These are phyloP conservation scores for Eucalyptus pauciflora DNA, from an alignment of 345 rosid species.

Conservation along the genomic window DNA sequence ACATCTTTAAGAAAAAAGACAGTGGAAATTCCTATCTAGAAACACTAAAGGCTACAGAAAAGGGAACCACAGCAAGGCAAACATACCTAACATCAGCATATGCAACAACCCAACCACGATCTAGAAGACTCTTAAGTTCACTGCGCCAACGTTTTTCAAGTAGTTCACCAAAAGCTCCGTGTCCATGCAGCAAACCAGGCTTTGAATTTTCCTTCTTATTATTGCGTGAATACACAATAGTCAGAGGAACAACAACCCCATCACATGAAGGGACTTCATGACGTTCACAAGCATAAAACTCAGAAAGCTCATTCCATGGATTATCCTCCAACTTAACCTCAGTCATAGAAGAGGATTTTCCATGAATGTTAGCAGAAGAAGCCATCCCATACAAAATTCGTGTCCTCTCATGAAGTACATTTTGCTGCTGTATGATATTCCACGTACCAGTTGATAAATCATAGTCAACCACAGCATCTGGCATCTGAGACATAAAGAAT, in stretches of 20 bases:
- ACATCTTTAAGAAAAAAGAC: neutral
- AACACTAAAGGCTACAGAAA: neutral
- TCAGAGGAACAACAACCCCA: constrained; percentile 73
- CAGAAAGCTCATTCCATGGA: constrained; percentile 89
- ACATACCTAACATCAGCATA: constrained; percentile 95
- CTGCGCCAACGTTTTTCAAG: constrained; percentile 87
- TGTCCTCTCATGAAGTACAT: constrained; percentile 90
- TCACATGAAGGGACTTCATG: constrained; percentile 57
- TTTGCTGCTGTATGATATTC: constrained; percentile 90
- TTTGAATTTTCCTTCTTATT: constrained; percentile 25
- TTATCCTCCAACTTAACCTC: constrained; percentile 44
- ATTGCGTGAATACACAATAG: constrained; percentile 53
- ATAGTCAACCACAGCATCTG: constrained; percentile 92
- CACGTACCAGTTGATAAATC: constrained; percentile 74
- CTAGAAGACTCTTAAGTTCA: constrained; percentile 95
- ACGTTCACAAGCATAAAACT: constrained; percentile 77
- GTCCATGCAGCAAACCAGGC: constrained; percentile 83
- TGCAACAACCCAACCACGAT: constrained; percentile 93
- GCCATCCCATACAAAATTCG: constrained; percentile 69
- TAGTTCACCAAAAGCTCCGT: constrained; percentile 93
- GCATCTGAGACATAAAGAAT: constrained; percentile 44
- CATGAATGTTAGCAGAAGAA: constrained; percentile 24
- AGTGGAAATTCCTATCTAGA: neutral
- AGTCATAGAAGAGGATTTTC: constrained; percentile 15
- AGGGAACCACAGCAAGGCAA: neutral